Evolutionary conservation across 1,139 yeast species (phyloP).

Genomic region (Kodamaea arcana): DNA sequence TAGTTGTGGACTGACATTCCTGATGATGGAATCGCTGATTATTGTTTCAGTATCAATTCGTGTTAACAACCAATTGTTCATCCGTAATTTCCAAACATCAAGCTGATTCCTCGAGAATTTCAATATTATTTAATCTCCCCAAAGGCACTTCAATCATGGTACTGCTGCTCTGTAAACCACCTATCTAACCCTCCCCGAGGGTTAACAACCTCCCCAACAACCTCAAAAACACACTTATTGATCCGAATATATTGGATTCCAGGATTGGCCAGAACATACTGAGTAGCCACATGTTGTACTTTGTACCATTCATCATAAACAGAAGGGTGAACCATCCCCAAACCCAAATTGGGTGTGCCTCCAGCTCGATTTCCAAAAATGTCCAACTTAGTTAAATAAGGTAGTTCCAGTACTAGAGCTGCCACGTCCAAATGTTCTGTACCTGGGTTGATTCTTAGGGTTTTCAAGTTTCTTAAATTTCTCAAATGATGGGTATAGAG

Average conservation of each 20-base stretch:
- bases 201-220: slow-evolving; percentile 16
- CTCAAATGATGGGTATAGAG: slow-evolving; percentile 7
- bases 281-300: slow-evolving; percentile 50
- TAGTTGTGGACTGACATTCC: too few species aligned
- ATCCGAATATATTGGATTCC: slow-evolving; percentile 42
- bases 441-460: slow-evolving; percentile 41
- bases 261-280: slow-evolving; percentile 25
- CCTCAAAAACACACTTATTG: slow-evolving; percentile 33
- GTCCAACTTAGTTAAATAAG: slow-evolving; percentile 35
- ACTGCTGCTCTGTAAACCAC: slow-evolving; percentile 41
- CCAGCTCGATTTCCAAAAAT: slow-evolving; percentile 51
- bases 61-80: too few species aligned
- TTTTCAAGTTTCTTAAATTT: slow-evolving; percentile 19
- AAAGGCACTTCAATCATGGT: slow-evolving; percentile 13
- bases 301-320: slow-evolving; percentile 56
- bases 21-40: too few species aligned
- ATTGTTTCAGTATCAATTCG: too few species aligned
- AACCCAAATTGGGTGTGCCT: slow-evolving; percentile 53
- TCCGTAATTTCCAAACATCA: too few species aligned
- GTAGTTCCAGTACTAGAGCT: slow-evolving; percentile 22
- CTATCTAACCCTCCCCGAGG: slow-evolving; percentile 42
- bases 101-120: too few species aligned
- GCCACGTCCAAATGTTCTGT: slow-evolving; percentile 23
- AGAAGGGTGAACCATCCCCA: slow-evolving; percentile 52
- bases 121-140: too few species aligned